A percentile compares a stretch with the other conserved stretches of the same genome.
Evolutionary conservation across 768 basidiomycete species (phyloP).

Genomic region (Trametes villosa): DNA sequence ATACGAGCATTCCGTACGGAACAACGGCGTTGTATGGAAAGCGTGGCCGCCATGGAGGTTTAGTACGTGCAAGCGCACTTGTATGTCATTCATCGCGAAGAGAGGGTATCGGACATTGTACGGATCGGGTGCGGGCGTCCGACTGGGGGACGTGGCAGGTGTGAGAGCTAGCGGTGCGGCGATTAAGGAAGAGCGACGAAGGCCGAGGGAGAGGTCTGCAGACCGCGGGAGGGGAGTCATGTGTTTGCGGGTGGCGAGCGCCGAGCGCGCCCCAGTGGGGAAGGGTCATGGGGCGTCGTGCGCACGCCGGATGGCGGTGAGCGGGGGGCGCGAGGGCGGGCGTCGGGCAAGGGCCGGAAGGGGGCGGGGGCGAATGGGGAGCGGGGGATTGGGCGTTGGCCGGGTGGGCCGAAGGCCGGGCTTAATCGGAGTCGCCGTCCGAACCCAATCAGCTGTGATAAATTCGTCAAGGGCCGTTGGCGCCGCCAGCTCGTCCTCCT

Average conservation of each 20-base stretch:
- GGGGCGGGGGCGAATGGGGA: conserved; percentile 4
- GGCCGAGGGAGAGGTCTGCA: conserved; percentile 11
- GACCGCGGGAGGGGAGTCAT: neutral
- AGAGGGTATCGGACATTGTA: conserved; percentile 15
- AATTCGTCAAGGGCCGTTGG: conserved; percentile 31
- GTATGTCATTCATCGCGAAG: no score
- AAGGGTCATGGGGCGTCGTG: conserved; percentile 3
- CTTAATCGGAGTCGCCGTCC: conserved; percentile 30
- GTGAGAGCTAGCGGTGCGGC: no score
- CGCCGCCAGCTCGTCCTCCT: conserved; percentile 23
- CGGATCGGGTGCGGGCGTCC: conserved; percentile 18
- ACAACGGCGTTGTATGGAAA: no score
- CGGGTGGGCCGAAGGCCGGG: conserved; percentile 17
- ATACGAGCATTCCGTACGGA: no score
- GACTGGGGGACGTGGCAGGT: no score
- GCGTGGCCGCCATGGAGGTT: no score
- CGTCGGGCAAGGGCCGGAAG: conserved; percentile 8
- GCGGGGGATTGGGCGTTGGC: conserved; percentile 2
- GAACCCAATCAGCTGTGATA: conserved; percentile 33
- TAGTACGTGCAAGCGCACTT: no score
- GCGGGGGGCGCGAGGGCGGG: conserved; percentile 2
- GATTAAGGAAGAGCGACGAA: neutral
- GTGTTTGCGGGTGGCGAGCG: neutral
- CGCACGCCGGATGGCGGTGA: neutral
- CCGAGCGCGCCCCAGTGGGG: neutral